Evolutionary conservation across 495 filamentous ascomycete genomes (phyloP), one percentile per base, ranked within the genome.

Genomic region (Neurospora sp.): DNA sequence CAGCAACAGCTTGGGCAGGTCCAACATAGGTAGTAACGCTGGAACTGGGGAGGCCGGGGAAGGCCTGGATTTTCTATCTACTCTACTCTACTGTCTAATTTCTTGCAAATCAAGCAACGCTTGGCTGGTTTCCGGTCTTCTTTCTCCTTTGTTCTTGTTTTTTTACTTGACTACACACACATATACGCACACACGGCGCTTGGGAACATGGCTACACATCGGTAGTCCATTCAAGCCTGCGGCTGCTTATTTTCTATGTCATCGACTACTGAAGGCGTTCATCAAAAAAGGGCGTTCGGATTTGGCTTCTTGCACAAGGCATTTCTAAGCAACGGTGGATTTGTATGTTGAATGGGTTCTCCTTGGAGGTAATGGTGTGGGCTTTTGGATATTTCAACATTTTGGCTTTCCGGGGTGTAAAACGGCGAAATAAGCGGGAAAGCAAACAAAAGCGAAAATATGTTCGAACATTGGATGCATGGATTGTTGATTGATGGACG

Each of bases 1-100:
- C 54, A 37, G 27, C 54, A 62, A 12, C 54, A 62, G 54, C 11
- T 62, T 14, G 5, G 14, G 27, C 54, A 66, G 27, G 54, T 66
- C 54, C 27, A 62, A 14, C 54, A 76, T 8, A 78, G 80, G 81
- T 81, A 78, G 75, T 69, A 6, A 76, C 74, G 75, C 54, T 62
- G 71, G 73, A 72, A 35, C 16, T 39, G 70, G 62, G 71, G 23
- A 76, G 12, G 54, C 54, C 54, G 54, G 54, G 54, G 54, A 23
- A 62, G 27, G 54, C 27, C 1, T 37, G 27, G 27, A 66, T 35
- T 35, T 66, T 37, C 54, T 35, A 66, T 66, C 27, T 66, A 66
- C 27, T 66, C 54, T 66, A 35, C 54, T 66, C 12, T 35, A 18
- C 54, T 66, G 54, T 66, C 27, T 66, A 35, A 66, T 66, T 35